Percentiles rank a stretch among this genome's conserved stretches.
Conservation (phyloP, 768 basidiomycete species). For the Tylopilus balloui region DNA sequence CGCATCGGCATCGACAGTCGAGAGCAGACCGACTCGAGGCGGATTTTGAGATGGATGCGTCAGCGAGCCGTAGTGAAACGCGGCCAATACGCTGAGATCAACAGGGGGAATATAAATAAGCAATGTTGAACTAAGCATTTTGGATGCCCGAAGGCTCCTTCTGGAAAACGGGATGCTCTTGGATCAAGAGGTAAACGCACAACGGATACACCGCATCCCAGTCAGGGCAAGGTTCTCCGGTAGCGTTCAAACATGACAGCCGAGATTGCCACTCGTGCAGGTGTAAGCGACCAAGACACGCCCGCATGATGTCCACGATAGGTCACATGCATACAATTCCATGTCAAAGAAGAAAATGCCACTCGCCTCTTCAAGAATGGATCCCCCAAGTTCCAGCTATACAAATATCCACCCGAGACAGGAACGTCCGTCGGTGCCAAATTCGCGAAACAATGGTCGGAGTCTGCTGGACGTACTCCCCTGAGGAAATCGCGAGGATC, state of each 20-base stretch:
- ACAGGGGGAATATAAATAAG: not conserved
- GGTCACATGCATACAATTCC: not conserved
- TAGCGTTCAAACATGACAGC: not conserved
- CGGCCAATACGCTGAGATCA: slow-evolving; percentile 49
- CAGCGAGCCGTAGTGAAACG: slow-evolving; percentile 72
- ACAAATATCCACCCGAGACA: slow-evolving; percentile 50
- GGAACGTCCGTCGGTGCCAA: slow-evolving; percentile 64
- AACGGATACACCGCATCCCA: slow-evolving; percentile 3
- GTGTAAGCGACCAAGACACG: not conserved
- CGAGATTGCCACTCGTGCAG: not conserved
- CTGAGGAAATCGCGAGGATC: slow-evolving; percentile 69
- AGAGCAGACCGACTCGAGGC: slow-evolving; percentile 66
- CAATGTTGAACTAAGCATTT: not conserved
- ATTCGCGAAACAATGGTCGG: slow-evolving; percentile 47
- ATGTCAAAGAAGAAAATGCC: not conserved
- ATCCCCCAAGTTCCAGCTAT: slow-evolving; percentile 74
- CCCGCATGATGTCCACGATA: slow-evolving; percentile 9
- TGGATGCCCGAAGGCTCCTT: slow-evolving; percentile 16
- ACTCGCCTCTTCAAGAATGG: slow-evolving; percentile 73
- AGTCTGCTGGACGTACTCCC: slow-evolving; percentile 37
- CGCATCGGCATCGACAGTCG: slow-evolving; percentile 61
- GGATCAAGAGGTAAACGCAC: not conserved
- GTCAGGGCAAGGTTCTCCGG: not conserved
- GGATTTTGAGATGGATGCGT: slow-evolving; percentile 62
- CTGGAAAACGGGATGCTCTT: not conserved